Conservation (phyloP, 768 basidiomycete genomes). For the Trametes cinnabarina region DNA sequence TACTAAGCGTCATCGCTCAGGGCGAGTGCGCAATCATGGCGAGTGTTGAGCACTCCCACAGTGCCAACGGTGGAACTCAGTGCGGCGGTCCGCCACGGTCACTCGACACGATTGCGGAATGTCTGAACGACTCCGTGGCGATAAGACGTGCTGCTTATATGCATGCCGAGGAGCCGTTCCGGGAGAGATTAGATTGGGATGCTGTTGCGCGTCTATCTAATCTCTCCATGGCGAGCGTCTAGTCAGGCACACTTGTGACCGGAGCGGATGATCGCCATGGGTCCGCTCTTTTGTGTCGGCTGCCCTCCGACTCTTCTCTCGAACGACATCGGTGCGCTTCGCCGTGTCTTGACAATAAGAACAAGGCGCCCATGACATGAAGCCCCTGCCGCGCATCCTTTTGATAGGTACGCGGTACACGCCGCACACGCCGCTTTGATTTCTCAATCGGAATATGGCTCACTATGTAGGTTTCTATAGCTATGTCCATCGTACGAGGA, state of each 20-base stretch:
- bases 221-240: background rate
- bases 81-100: constrained; percentile 16
- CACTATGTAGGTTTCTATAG: background rate
- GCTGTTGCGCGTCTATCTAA: constrained; percentile 7
- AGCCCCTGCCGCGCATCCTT: background rate
- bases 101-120: constrained; percentile 16
- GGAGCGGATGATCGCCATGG: background rate
- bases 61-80: background rate
- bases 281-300: constrained; percentile 13
- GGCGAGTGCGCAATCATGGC: constrained; percentile 17
- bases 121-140: background rate
- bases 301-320: background rate
- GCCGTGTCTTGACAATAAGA: constrained; percentile 14
- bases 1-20: constrained; percentile 11
- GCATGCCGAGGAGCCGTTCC: constrained; percentile 1
- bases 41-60: constrained; percentile 13
- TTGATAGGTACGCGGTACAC: constrained; percentile 7
- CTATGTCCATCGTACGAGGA: background rate
- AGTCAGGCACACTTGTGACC: background rate
- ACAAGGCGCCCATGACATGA: background rate
- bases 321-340: background rate
- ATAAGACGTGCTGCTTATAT: constrained; percentile 19
- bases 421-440: background rate
- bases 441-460: background rate
- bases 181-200: background rate